Base-by-base conservation (phyloP, 2,329 filamentous ascomycete genomes). In the Dothidotthia symphoricarpi region DNA sequence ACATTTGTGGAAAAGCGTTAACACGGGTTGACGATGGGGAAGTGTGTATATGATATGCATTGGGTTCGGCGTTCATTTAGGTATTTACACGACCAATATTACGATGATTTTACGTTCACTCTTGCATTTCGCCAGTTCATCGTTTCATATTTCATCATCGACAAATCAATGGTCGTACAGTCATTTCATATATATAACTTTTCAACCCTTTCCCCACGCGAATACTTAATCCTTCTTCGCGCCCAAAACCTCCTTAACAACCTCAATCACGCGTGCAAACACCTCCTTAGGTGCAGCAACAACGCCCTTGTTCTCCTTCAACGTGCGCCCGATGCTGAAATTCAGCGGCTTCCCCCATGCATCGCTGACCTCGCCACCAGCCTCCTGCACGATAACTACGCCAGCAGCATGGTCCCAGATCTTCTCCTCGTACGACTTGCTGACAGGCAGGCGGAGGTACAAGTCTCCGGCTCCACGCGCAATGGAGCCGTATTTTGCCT, bases 321-420 rank as follows among this genome's bases (percentile, higher is more conserved):
- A 74, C 26, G 90, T 97, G 64, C 93, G 77, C 33, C 93, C 93
- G 39, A 83, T 78, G 57, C 82, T 81, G 68, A 98, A 98, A 68
- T 98, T 85, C 41, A 98, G 75, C 44, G 81, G 77, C 63, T 86
- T 86, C 56, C 94, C 93, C 45, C 85, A 77, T 27, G 89, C 85
- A 69, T 98, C 94, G 1, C 89, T 94, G 36, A 98, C 91, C 59
- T 86, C 75, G 32, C 93, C 94, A 34, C 93, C 93, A 3, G 93
- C 89, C 71, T 98, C 94, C 40, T 90, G 78, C 27, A 97, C 93
- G 52, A 98, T 90, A 42, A 98, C 72, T 59, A 95, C 90, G 27
- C 93, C 93, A 10, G 91, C 93, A 13, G 93, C 93, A 67, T 98
- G 93, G 64, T 98, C 93, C 93, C 93, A 98, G 54, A 98, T 98